Base-by-base conservation (phyloP, 345 rosid genomes). In the Geranium brycei region DNA sequence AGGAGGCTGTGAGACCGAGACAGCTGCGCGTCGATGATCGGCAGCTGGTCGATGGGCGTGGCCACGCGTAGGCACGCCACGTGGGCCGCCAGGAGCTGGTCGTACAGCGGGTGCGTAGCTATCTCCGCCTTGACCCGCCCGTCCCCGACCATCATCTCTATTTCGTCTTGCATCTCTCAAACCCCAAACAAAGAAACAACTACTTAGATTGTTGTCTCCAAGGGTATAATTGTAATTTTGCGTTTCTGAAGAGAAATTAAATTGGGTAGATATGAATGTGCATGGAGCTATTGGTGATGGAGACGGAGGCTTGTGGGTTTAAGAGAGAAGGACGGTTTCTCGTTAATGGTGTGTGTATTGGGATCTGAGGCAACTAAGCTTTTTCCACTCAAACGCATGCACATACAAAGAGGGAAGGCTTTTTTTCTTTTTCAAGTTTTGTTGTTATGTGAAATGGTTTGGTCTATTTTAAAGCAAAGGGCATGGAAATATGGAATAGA, bases 11-110 rank as follows among this genome's bases (percentile, higher is more conserved):
- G 91, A 60, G 98, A 84, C 62, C 84, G 91, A 10, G 95, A 78
- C 38, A 92, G 83, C 85, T 92, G 98, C 11, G 96, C 83, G 69
- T 92, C 98, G 70, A 92, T 92, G 57, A 83, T 81, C 30, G 98
- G 98, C 64, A 92, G 76, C 73, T 92, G 98, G 77, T 92, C 98
- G 60, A 92, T 89, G 7, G 98, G 98, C 38, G 98, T 92, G 3
- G 96, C 98, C 6, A 89, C 96, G 38, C 96, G 83, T 12, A 92
- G 82, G 73, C 98, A 89, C 5, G 96, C 79, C 57, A 92, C 95
- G 69, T 92, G 96, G 7, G 96, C 98, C 3, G 95, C 66, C 23
- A 89, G 65, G 12, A 92, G 76, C 78, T 92, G 95, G 41, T 92
- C 98, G 68, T 81, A 92, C 64, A 92, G 70, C 51, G 98, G 96